Evolutionary conservation across 2,329 filamentous ascomycete species (phyloP).

Genomic region (Cladophialophora chaetospira): DNA sequence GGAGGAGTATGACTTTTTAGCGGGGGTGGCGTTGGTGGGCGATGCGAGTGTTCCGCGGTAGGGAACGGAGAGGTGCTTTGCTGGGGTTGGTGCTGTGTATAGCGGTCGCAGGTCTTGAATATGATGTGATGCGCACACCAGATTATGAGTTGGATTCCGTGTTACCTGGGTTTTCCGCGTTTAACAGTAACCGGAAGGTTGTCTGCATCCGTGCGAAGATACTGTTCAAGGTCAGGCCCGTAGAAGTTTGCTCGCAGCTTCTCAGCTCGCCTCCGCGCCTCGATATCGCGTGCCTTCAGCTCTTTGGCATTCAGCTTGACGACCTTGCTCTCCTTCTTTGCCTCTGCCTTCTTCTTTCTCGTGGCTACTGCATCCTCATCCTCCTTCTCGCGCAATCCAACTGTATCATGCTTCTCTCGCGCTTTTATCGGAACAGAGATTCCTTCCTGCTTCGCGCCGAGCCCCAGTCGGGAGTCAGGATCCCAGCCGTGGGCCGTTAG

Average conservation of each 20-base stretch:
- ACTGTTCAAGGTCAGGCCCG: conserved; percentile 73
- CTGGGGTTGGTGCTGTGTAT: background rate
- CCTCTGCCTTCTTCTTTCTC: conserved; percentile 43
- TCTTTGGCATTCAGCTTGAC: conserved; percentile 69
- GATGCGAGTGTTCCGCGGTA: background rate
- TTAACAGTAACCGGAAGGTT: conserved; percentile 18
- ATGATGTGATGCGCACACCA: no score
- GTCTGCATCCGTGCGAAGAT: conserved; percentile 54
- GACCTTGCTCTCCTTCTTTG: conserved; percentile 35
- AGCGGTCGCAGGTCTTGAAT: no score
- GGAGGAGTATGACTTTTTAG: conserved; percentile 18
- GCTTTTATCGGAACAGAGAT: conserved; percentile 75
- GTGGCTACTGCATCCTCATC: conserved; percentile 27
- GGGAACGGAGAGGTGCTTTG: background rate
- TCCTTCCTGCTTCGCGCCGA: conserved; percentile 72
- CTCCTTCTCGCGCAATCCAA: conserved; percentile 66
- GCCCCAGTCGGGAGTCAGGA: conserved; percentile 63
- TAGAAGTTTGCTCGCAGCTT: conserved; percentile 72
- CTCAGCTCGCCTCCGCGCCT: conserved; percentile 64
- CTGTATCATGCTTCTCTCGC: conserved; percentile 69
- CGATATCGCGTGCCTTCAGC: conserved; percentile 61
- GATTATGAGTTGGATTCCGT: no score
- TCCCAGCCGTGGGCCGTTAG: conserved; percentile 62
- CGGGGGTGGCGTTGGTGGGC: conserved; percentile 22
- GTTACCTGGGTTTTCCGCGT: no score